Base-by-base conservation (phyloP, 768 basidiomycete genomes). In the Tephrocybe sp. region DNA sequence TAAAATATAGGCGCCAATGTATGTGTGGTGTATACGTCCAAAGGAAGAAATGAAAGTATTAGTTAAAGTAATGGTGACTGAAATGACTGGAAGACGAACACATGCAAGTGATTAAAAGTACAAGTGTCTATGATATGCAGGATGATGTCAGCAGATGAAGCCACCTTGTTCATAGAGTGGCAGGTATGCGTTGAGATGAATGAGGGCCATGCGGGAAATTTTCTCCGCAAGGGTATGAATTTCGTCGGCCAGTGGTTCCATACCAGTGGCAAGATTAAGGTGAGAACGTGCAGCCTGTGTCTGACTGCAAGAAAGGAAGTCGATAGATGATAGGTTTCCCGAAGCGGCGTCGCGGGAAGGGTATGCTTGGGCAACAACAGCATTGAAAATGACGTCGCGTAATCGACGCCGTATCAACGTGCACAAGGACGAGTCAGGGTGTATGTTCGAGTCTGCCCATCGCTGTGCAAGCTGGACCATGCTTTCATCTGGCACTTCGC, bases 171-270 rank as follows among this genome's bases (percentile, higher is more conserved):
- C 84, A 68, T 93, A 93, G 48, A 91, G 64, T n/a, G 80, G 79
- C 30, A 87, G 71, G 65, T 89, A 92, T 44, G 88, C 83, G 54
- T 83, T 79, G 44, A 89, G 72, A 65, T 93, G 89, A 57, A 90
- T 83, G 39, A 80, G 70, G 2, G 84, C 84, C 45, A 94, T 75
- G 51, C 85, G 82, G 36, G 85, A 77, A 28, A 92, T 75, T 61
- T 86, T 82, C 59, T 89, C 84, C 24, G 80, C 80, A 41, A 94
- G 77, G 15, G 78, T 73, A 26, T 74, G 74, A 42, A 88, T 80
- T 66, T 94, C 91, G 32, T 83, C 80, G 47, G 75, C 66, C 44
- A 93, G 73, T 27, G 86, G 78, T 58, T 88, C 86, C 76, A 91
- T 81, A 34, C 89, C 90, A 45, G 77, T 77, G 36, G 74, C 70